Evolutionary conservation across 805 yeast genomes (phyloP), one percentile per base, ranked within the genome.

Genomic region (Saturnispora halmiae): DNA sequence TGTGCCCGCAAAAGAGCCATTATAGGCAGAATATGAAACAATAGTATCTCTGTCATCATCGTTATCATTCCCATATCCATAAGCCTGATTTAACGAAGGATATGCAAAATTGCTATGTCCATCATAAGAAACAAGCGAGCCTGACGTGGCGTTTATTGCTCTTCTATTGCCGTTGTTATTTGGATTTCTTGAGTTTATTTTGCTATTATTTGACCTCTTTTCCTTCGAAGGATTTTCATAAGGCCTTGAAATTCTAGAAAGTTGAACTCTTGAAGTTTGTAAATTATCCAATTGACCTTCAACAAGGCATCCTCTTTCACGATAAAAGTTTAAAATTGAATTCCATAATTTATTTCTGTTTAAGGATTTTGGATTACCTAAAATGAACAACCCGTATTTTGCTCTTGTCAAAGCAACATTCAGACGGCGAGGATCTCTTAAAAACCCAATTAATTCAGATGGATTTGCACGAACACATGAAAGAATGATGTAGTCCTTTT

Each of bases 351-450:
- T 59, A 58, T 83, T 82, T 44, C 72, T 70, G 33, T 83, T 70
- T 48, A 88, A 67, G 1, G 92, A 75, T 46, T 79, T 66, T 8
- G 95, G 94, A 55, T 87, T 86, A 42, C 96, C 96, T 39, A 88
- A 64, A 18, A 88, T 71, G 14, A 83, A 69, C 47, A 86, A 59
- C 4, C 95, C 95, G 54, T 75, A 85, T 56, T 73, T 79, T 20
- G 95, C 94, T 61, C 96, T 75, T 2, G 95, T 86, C 38, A 86
- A 66, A 4, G 94, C 95, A 43, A 87, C 96, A 57, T 86, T 86
- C 55, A 86, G 59, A 63, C 96, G 80, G 55, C 95, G 70, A 19
- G 87, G 84, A 52, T 86, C 95, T 47, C 78, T 73, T 56, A 86
- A 68, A 61, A 87, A 86, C 6, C 96, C 96, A 51, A 87, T 82